Evolutionary conservation across 768 basidiomycete species (phyloP), one percentile per base, ranked within the genome.

Genomic region (Mycena latifolia): DNA sequence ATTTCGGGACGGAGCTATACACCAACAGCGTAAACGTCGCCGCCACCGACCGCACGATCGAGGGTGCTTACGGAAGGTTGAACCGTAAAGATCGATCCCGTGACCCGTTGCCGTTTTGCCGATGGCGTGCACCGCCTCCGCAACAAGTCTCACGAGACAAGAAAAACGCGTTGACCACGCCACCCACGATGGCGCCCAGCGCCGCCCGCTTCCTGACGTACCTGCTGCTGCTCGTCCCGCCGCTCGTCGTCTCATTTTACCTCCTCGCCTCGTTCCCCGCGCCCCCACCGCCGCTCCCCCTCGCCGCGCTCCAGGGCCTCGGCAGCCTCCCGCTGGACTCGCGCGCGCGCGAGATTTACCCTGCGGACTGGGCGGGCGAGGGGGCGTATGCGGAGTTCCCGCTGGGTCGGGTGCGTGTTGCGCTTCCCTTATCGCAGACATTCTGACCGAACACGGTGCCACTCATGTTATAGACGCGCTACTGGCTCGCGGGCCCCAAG

Each of bases 401-500:
- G 2, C 83, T 84, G 61, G 93, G 93, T 45, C 81, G 82, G 63
- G 90, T 89, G 65, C 48, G 85, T 77, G 68, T 63, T 69, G 61
- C 35, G 12, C 55, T 45, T 43, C 29, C n/a, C n/a, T n/a, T n/a
- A n/a, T n/a, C n/a, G n/a, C n/a, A n/a, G n/a, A n/a, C n/a, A n/a
- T n/a, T n/a, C n/a, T n/a, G n/a, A n/a, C n/a, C n/a, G n/a, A n/a
- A n/a, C n/a, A n/a, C n/a, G n/a, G n/a, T n/a, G n/a, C n/a, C n/a
- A n/a, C n/a, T n/a, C n/a, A n/a, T n/a, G n/a, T n/a, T 8, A 15
- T 71, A 92, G 90, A 85, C 89, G 22, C 84, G 91, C 70, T 94
- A 93, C 76, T 94, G 92, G 91, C 73, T 94, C 43, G 73, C 91
- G 29, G 93, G 93, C 4, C 92, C 92, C 24, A 86, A 88, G 68